phyloP scores from a whole-genome alignment of 2,329 filamentous ascomycete species.

The Hypoxylon sp. region DNA sequence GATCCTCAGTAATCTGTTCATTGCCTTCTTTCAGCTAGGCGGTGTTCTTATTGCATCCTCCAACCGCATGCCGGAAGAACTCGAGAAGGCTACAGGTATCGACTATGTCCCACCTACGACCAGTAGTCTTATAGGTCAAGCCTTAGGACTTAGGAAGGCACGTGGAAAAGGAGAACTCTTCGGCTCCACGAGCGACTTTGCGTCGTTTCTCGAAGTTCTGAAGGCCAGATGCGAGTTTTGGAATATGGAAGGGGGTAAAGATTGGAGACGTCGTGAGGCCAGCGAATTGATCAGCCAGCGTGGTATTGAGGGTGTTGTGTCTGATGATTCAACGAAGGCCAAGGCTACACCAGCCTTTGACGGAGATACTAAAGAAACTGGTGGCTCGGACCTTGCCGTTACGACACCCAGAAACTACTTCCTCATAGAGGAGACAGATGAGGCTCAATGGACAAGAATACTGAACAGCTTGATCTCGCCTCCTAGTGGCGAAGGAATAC shows the following conservation, averaged over 20 bases:
- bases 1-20: slow-evolving; percentile 83
- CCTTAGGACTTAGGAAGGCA: slow-evolving; percentile 58
- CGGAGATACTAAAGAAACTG: slow-evolving; percentile 11
- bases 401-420: slow-evolving; percentile 51
- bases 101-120: slow-evolving; percentile 70
- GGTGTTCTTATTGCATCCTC: slow-evolving; percentile 85
- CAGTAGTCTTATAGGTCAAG: slow-evolving; percentile 64
- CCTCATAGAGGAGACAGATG: slow-evolving; percentile 45
- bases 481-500: slow-evolving; percentile 28
- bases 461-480: slow-evolving; percentile 29
- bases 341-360: not conserved
- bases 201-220: slow-evolving; percentile 79
- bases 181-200: slow-evolving; percentile 77
- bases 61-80: slow-evolving; percentile 85
- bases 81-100: slow-evolving; percentile 80
- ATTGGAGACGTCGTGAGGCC: slow-evolving; percentile 74
- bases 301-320: slow-evolving; percentile 22
- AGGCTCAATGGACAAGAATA: slow-evolving; percentile 48
- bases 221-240: slow-evolving; percentile 85
- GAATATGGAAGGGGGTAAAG: slow-evolving; percentile 82
- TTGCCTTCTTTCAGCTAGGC: slow-evolving; percentile 83
- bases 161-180: slow-evolving; percentile 64
- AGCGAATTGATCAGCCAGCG: slow-evolving; percentile 49
- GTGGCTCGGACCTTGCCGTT: slow-evolving; percentile 19
- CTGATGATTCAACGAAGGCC: slow-evolving; percentile 5